These are phyloP conservation scores for Ampelomyces quisqualis DNA, from an alignment of 2,329 filamentous ascomycete genomes.

Conservation along the genomic window DNA sequence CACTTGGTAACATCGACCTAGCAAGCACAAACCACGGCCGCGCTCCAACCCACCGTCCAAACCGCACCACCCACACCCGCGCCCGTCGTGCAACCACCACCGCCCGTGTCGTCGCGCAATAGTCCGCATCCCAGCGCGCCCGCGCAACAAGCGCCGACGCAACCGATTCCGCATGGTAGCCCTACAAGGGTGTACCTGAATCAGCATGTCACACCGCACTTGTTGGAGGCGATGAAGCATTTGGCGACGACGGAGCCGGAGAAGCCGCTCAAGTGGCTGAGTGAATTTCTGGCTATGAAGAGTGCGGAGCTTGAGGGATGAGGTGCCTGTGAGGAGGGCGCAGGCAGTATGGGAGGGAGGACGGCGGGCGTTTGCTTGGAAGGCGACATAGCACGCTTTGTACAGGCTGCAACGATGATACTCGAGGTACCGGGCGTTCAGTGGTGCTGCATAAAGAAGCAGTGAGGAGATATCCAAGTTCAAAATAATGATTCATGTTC, in stretches of 20 bases:
- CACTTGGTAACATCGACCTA: not conserved
- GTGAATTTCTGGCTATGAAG: constrained; percentile 50
- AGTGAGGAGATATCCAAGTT: constrained; percentile 22
- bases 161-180: constrained; percentile 50
- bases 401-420: no score
- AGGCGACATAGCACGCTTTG: not conserved
- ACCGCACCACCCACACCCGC: constrained; percentile 15
- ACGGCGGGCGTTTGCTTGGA: constrained; percentile 37
- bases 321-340: not conserved
- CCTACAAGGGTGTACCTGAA: constrained; percentile 54
- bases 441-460: constrained; percentile 6
- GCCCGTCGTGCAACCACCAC: constrained; percentile 14
- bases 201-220: constrained; percentile 51
- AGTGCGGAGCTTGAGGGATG: constrained; percentile 52
- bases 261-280: constrained; percentile 53
- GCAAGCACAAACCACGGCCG: constrained; percentile 1
- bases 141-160: constrained; percentile 28
- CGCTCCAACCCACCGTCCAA: constrained; percentile 10
- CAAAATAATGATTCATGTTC: constrained; percentile 10
- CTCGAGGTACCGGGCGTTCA: constrained; percentile 11
- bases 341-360: not conserved
- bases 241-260: constrained; percentile 53
- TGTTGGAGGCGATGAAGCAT: constrained; percentile 56
- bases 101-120: constrained; percentile 35
- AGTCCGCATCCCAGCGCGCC: constrained; percentile 36